Evolutionary conservation across 164 flowering plant species (phyloP), one percentile per base, ranked within the genome.

Genomic region (Tetrastigma voinierianum): DNA sequence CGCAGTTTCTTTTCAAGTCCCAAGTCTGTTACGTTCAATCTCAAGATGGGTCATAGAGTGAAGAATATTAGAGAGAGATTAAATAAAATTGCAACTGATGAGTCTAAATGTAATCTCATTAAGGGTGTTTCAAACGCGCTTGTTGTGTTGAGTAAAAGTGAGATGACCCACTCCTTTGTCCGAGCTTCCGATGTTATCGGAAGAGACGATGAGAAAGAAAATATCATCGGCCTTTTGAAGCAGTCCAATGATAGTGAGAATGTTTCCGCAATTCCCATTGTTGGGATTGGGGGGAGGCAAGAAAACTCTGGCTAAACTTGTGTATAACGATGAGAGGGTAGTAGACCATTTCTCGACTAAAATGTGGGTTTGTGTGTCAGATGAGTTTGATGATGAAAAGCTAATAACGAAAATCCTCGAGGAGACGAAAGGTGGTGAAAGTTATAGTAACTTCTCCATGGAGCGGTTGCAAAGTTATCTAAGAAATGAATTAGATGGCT

Each of bases 281-380:
- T 61, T n/a, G 70, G 66, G 1, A 54, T 66, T 10, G 67, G 67
- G 9, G 67, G n/a, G n/a, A n/a, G 72, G 72, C 14, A 65, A 65
- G 51, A 65, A 19, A 43, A n/a, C 68, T 4, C 68, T 65, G 10
- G n/a, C n/a, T 25, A 10, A 62, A 61, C 13, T 46, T n/a, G n/a
- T 64, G 14, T 73, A 7, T 18, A n/a, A 59, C 13, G 61, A 68
- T 46, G 61, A 51, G n/a, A 64, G 23, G 12, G 18, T 63, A n/a
- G n/a, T n/a, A n/a, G n/a, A 51, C 10, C 65, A 51, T 51, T 73
- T n/a, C n/a, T 73, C 59, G 0, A 9, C 1, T 10, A 58, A 44
- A 10, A 46, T n/a, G n/a, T 64, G 69, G 72, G 72, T 67, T 10
- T n/a, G n/a, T 68, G 69, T 68, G 10, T 59, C 65, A 5, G 61